These are phyloP conservation scores for Lithospermum erythrorhizon DNA, from an alignment of 257 asterid genomes.

Conservation along the genomic window DNA sequence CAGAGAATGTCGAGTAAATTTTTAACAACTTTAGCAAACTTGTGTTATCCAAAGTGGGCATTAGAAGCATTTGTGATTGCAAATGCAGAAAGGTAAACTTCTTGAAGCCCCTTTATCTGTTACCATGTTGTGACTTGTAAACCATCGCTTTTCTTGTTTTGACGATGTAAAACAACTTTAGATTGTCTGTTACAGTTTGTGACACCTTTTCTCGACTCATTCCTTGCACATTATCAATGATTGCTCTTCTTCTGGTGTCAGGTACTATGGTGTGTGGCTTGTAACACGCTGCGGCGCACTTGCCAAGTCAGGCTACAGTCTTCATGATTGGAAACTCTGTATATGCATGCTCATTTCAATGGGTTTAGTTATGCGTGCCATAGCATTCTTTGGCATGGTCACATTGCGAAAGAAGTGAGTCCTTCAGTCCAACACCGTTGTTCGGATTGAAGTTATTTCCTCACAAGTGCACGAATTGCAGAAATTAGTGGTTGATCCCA, in stretches of 20 bases:
- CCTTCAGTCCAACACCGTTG: no score
- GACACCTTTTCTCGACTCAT: no score
- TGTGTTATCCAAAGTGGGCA: conserved; percentile 89
- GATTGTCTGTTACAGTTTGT: no score
- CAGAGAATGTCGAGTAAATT: conserved; percentile 32
- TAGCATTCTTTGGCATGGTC: conserved; percentile 75
- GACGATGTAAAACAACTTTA: no score
- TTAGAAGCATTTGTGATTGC: conserved; percentile 80
- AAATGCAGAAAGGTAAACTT: conserved; percentile 60
- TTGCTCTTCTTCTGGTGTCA: no score
- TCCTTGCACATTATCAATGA: no score
- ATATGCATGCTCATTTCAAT: conserved; percentile 36
- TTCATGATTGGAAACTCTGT: conserved; percentile 45
- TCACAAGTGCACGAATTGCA: no score
- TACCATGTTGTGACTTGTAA: not conserved
- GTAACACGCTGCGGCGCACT: conserved; percentile 46
- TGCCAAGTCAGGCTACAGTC: conserved; percentile 42
- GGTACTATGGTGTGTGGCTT: no score
- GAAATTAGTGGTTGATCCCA: no score
- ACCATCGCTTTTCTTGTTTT: no score
- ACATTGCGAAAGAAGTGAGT: conserved; percentile 58
- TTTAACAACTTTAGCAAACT: conserved; percentile 35
- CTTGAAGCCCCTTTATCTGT: not conserved
- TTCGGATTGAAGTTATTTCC: no score
- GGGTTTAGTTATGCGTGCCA: conserved; percentile 47